Base-by-base conservation (phyloP, 2,329 filamentous ascomycete genomes). In the Penicillium sp. region DNA sequence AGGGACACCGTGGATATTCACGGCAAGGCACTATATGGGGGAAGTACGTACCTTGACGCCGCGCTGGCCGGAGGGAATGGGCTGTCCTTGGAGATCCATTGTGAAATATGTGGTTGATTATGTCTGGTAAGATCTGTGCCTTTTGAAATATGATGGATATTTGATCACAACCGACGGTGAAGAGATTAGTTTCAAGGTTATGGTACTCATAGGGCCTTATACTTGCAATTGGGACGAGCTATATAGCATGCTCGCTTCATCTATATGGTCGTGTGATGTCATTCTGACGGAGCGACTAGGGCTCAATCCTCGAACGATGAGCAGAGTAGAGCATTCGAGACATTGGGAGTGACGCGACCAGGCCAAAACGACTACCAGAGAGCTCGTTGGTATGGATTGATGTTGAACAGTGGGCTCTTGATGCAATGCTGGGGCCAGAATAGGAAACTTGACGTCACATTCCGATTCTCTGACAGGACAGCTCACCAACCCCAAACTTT, bases 81-180 rank as follows among this genome's bases (percentile, higher is more conserved):
- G 77, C 41, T 67, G 74, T 64, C 77, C 77, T 72, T 78, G 77
- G 49, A 78, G 70, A 73, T 79, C 76, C 78, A 79, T 79, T 54
- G 51, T 74, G 59, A 60, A 62, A n/a, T 31, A 46, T 53, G 59
- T 30, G 58, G 23, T 58, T 51, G 26, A 29, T 23, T 11, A 45
- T n/a, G 47, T 13, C 50, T 48, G n/a, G 31, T 26, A 31, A 29
- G 15, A 49, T 38, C 19, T 3, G 17, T 9, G 15, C 2, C 11
- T 57, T 57, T 21, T 35, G 23, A 31, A 17, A 3, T 13, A 35
- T 48, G 26, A 9, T 15, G 8, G 31, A 30, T n/a, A 38, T 13
- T 38, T 5, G 9, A 41, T 13, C 13, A 15, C 8, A 41, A 41
- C 15, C 15, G 35, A 41, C 2, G 13, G 35, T 13, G 26, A 41